A percentile compares a stretch with the other conserved stretches of the same genome.
phyloP scores from a whole-genome alignment of 192 early-diverging fungal genomes.

The Paraglomus occultum region DNA sequence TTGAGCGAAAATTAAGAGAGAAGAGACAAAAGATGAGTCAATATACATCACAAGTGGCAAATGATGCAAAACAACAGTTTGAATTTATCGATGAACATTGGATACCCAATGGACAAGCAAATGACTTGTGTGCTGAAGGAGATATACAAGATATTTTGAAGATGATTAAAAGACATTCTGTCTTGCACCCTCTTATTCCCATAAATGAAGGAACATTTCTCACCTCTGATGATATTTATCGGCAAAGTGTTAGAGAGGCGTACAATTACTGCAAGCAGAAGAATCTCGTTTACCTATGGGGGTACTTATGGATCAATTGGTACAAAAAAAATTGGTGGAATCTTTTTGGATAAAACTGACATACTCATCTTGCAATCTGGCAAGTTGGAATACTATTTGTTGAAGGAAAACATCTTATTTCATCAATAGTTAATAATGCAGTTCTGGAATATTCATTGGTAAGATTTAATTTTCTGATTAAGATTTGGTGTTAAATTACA shows the following conservation, averaged over 20 bases:
- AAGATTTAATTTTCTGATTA: constrained; percentile 25
- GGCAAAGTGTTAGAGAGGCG: background rate
- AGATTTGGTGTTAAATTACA: constrained; percentile 9
- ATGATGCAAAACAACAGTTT: constrained; percentile 2
- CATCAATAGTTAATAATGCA: constrained; percentile 11
- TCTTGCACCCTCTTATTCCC: background rate
- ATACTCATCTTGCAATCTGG: constrained; percentile 16
- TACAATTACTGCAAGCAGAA: constrained; percentile 7
- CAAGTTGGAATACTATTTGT: constrained; percentile 19
- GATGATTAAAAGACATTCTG: constrained; percentile 20
- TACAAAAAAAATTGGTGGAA: background rate
- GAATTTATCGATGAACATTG: constrained; percentile 4
- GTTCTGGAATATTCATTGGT: constrained; percentile 21
- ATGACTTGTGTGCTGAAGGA: background rate
- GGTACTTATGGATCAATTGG: constrained; percentile 2
- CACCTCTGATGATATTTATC: background rate
- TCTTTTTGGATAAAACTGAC: constrained; percentile 15
- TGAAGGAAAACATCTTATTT: constrained; percentile 11
- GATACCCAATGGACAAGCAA: background rate
- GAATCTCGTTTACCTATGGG: background rate
- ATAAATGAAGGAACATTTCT: constrained; percentile 4
- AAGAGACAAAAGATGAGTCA: background rate
- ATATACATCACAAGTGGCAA: background rate
- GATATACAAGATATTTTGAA: background rate
- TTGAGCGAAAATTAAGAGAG: background rate